Evolutionary conservation across 352 stramenopile species (phyloP).

Genomic region (Phytophthora crassamura): DNA sequence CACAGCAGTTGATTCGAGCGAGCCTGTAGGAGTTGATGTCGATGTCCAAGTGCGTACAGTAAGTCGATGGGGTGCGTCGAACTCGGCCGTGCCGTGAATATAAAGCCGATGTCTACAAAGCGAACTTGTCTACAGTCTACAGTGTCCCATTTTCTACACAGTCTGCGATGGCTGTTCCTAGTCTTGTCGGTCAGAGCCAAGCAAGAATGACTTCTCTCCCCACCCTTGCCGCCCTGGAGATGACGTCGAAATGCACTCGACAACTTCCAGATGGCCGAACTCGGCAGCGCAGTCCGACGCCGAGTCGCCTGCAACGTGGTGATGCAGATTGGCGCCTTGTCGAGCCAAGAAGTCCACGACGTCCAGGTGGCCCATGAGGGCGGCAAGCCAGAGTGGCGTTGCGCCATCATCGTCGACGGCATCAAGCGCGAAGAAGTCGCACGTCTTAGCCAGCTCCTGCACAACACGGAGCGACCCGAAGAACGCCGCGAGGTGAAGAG

Average conservation of each 20-base stretch:
- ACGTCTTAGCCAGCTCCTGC: constrained; percentile 22
- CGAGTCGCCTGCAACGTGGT: constrained; percentile 27
- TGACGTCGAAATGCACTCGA: constrained; percentile 43
- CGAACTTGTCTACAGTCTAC: no score
- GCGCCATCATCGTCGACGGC: constrained; percentile 39
- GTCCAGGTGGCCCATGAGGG: constrained; percentile 39
- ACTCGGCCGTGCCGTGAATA: no score
- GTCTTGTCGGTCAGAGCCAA: constrained; percentile 16
- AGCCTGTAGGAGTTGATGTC: no score
- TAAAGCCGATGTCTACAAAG: no score
- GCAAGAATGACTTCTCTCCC: constrained; percentile 12
- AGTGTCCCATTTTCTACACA: no score
- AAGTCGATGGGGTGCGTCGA: no score
- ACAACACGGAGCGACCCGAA: constrained; percentile 33
- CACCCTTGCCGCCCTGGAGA: constrained; percentile 18
- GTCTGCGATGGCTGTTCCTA: neutral
- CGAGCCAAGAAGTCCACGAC: constrained; percentile 45
- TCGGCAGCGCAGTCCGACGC: constrained; percentile 36
- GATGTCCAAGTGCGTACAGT: no score
- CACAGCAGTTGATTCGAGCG: no score
- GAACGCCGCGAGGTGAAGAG: constrained; percentile 51
- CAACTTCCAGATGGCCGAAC: constrained; percentile 42
- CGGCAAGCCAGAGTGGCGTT: constrained; percentile 48
- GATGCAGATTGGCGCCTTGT: constrained; percentile 39
- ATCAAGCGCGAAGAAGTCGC: constrained; percentile 34